Evolutionary conservation across 768 basidiomycete species (phyloP), one percentile per base, ranked within the genome.

Genomic region (Collybiopsis confluens): DNA sequence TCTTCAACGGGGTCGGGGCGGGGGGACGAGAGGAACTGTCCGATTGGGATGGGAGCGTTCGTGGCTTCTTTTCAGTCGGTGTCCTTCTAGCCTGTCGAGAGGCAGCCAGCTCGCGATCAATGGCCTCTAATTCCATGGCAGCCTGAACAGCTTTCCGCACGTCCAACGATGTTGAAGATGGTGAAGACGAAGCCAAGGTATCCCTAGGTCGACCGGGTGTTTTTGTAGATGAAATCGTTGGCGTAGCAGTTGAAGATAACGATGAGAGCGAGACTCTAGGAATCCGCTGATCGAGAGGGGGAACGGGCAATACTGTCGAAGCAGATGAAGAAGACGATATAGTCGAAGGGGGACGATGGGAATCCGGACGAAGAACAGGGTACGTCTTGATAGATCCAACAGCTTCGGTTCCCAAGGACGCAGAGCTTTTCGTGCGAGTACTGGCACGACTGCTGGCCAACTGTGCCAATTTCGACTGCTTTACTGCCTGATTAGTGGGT

Each of bases 351-450:
- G 72, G 68, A 28, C 65, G 62, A 21, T 71, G 62, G 15, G 88
- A 90, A 45, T 79, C 75, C n/a, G 88, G 89, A 16, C 88, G 83
- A 56, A 90, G 73, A 16, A 63, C 75, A 21, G 88, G 85, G 62
- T 85, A 90, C 1, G 89, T 90, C 60, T 83, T 79, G n/a, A 86
- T 74, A 23, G 87, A 83, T 2, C 80, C 82, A 0, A 80, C 70
- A 30, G 79, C 71, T 40, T 80, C 67, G 9, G 70, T 78, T 54
- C 77, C 79, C 2, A 78, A 80, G 21, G 82, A 80, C 45, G 77
- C 70, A 21, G 85, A 82, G 59, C 78, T 81, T 56, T 76, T 71
- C 54, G 73, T 78, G 42, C 69, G 69, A 33, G 74, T 74, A 52
- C 79, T 80, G 2, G 82, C 76, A 54, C 83, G 73, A 8, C 85